Evolutionary conservation across 208 protist species (phyloP).

Genomic region (Leishmania martiniquensis): DNA sequence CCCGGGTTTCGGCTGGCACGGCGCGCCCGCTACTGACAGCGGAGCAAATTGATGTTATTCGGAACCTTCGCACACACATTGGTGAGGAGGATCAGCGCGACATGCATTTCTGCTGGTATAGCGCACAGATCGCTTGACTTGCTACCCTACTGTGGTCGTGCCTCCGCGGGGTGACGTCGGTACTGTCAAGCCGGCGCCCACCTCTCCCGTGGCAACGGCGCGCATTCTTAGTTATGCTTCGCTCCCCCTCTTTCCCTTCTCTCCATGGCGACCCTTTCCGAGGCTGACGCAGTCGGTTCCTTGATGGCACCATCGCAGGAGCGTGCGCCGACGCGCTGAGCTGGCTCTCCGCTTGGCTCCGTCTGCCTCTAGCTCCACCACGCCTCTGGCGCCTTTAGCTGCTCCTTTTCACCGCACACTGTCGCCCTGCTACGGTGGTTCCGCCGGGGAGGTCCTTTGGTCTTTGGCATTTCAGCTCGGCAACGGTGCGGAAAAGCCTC

Average conservation of each 20-base stretch:
- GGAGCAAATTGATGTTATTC: constrained; percentile 44
- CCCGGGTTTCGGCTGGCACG: neutral
- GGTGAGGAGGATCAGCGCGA: constrained; percentile 37
- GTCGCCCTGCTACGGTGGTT: neutral
- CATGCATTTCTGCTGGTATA: constrained; percentile 76
- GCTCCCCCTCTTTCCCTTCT: neutral
- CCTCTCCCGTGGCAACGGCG: neutral
- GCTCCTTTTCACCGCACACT: neutral
- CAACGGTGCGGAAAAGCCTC: neutral
- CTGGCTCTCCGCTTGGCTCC: neutral
- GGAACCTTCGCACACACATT: constrained; percentile 46
- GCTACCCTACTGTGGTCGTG: neutral
- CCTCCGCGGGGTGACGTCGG: neutral
- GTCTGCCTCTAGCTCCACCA: neutral
- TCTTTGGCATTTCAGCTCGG: neutral
- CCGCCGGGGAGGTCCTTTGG: neutral
- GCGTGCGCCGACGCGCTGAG: neutral
- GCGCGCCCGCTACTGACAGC: constrained; percentile 36
- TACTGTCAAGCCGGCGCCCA: neutral
- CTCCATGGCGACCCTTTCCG: neutral
- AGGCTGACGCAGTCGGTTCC: neutral
- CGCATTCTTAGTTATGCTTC: neutral
- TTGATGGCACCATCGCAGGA: neutral
- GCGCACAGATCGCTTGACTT: constrained; percentile 51
- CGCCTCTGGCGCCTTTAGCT: neutral